Base-by-base conservation (phyloP, 768 basidiomycete genomes). In the Cystobasidium onofrii region DNA sequence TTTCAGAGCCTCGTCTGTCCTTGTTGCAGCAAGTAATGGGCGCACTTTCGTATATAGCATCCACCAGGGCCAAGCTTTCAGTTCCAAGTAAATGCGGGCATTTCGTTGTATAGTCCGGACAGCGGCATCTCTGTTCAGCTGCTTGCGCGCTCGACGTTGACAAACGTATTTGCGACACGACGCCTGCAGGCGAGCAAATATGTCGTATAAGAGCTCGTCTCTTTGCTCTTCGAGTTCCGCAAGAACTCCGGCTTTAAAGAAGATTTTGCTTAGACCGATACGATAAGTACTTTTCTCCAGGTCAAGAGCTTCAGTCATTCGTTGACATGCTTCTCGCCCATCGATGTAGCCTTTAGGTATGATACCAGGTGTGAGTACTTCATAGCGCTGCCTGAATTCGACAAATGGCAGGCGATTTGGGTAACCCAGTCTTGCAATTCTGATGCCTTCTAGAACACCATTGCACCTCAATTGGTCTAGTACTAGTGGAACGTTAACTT, bases 61-160 rank as follows among this genome's bases (percentile, higher is more conserved):
- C 96, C 96, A 99, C 96, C 96, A 98, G 0, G 95, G 93, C 96
- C 96, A 98, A 65, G 95, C 91, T 57, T 87, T 85, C 33, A 99
- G 84, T 70, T 91, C 89, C 7, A 89, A 88, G 79, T 98, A 98
- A 25, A 96, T 85, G 25, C 92, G 84, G 1, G 95, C 95, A 80
- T 99, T 99, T 55, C 88, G 86, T 80, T 98, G 96, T 75, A 98
- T 93, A 0, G 91, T 94, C 57, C 90, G 86, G 50, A 94, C 88
- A 3, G 96, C 93, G 46, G 88, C 84, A 0, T 93, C 92, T 57
- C 96, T 88, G 78, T 97, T 92, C 61, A 98, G 85, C 62, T 96
- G 86, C 84, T 98, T 98, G 84, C 88, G 90, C 83, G 96, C 91
- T 80, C 94, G 90, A 73, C 96, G 84, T 34, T 94, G 84, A 0